These are phyloP conservation scores for Phoenix dactylifera DNA, from an alignment of 176 grass and related monocot genomes.

Conservation along the genomic window DNA sequence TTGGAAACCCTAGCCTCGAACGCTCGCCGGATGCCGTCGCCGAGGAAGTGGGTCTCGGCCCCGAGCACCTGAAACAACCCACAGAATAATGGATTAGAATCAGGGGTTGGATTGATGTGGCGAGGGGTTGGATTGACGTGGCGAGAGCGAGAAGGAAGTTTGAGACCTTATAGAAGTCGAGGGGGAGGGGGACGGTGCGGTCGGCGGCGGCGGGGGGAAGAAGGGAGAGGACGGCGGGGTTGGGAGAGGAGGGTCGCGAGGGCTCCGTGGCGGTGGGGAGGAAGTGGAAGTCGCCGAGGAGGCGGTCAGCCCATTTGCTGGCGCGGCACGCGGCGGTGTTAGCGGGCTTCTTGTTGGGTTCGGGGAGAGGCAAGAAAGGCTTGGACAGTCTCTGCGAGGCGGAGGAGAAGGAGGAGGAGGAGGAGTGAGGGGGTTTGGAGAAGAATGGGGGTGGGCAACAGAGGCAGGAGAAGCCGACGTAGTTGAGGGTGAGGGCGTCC, in stretches of 20 bases:
- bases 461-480: conserved; percentile 5
- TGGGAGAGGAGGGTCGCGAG: conserved; percentile 2
- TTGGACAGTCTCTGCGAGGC: conserved; percentile 17
- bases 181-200: conserved; percentile 44
- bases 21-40: conserved; percentile 64
- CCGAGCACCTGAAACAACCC: conserved; percentile 51
- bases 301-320: conserved; percentile 88
- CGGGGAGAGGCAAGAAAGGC: conserved; percentile 21
- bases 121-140: not conserved
- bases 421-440: not conserved
- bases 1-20: conserved; percentile 65
- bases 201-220: conserved; percentile 34
- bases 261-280: conserved; percentile 32
- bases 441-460: conserved; percentile 5
- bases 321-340: conserved; percentile 42
- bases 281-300: conserved; percentile 80
- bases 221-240: conserved; percentile 38
- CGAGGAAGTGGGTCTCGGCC: conserved; percentile 63
- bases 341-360: conserved; percentile 2
- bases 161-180: conserved; percentile 82
- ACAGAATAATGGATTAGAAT: conserved; percentile 1
- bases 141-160: not conserved
- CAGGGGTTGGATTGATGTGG: not conserved
- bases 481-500: conserved; percentile 40
- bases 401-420: not conserved